Conservation (phyloP, 495 filamentous ascomycete genomes). For the Tuber calosporum region DNA sequence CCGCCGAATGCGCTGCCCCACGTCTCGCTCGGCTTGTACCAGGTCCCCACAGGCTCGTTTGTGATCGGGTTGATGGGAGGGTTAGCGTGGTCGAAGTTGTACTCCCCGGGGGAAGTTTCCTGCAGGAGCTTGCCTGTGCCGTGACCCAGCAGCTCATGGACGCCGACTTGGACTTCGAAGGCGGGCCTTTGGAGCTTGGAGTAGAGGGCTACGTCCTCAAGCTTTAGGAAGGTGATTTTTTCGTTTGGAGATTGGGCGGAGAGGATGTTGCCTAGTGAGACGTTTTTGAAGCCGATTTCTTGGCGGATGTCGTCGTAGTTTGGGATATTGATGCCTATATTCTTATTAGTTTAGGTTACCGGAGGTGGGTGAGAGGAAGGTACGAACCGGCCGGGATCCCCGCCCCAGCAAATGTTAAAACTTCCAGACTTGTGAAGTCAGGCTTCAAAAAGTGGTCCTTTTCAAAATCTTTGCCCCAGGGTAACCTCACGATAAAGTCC, state of each 20-base stretch:
- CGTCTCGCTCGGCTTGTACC: conserved; percentile 89
- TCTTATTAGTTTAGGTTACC: not conserved
- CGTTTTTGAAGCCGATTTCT: conserved; percentile 95
- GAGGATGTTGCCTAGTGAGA: conserved; percentile 82
- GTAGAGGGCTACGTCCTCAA: conserved; percentile 67
- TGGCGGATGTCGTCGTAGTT: conserved; percentile 96
- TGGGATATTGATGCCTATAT: conserved; percentile 55
- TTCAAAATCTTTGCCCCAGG: conserved; percentile 83
- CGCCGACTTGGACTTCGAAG: conserved; percentile 90
- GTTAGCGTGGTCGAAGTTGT: conserved; percentile 75
- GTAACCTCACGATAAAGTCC: conserved; percentile 74
- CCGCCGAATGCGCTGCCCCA: conserved; percentile 89
- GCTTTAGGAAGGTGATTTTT: conserved; percentile 76
- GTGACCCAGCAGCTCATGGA: conserved; percentile 93
- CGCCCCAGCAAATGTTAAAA: conserved; percentile 63
- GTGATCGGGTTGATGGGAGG: conserved; percentile 76
- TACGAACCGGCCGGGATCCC: conserved; percentile 76
- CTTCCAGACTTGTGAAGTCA: conserved; percentile 82
- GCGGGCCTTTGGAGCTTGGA: conserved; percentile 71
- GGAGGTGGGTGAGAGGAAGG: conserved; percentile 42
- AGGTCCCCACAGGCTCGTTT: conserved; percentile 67
- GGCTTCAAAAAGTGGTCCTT: conserved; percentile 91
- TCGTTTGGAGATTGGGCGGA: conserved; percentile 85
- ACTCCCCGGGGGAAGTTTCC: conserved; percentile 70
- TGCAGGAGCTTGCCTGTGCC: conserved; percentile 93